Conservation (phyloP, 257 asterid species). For the Nicotiana tomentosiformis region DNA sequence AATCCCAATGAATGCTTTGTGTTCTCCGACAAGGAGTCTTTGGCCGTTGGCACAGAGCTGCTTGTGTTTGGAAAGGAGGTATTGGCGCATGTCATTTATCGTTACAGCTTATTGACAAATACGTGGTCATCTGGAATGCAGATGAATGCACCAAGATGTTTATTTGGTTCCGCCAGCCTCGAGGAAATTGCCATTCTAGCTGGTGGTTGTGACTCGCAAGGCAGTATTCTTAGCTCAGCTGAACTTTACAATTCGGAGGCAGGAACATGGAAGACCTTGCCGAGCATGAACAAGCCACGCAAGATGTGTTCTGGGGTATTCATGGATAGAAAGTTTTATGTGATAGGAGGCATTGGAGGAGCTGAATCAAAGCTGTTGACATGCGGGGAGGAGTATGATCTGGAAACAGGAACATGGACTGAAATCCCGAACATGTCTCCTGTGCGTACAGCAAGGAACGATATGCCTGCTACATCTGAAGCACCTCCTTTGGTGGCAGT, state of each 20-base stretch:
- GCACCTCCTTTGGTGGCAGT: conserved; percentile 92
- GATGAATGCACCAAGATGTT: conserved; percentile 78
- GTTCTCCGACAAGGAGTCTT: conserved; percentile 82
- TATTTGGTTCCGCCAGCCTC: conserved; percentile 81
- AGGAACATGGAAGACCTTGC: conserved; percentile 55
- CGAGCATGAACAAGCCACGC: conserved; percentile 63
- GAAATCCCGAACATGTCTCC: conserved; percentile 87
- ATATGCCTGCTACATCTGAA: conserved; percentile 56
- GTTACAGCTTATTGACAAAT: conserved; percentile 77
- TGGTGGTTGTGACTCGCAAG: conserved; percentile 72
- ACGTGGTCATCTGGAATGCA: conserved; percentile 78
- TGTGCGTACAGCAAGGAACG: conserved; percentile 49
- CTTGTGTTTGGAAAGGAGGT: conserved; percentile 82
- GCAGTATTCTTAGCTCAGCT: conserved; percentile 44
- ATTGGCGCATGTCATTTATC: conserved; percentile 61
- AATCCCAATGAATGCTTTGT: conserved; percentile 59
- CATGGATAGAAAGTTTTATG: conserved; percentile 69
- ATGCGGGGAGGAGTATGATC: conserved; percentile 44
- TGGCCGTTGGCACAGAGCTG: conserved; percentile 96
- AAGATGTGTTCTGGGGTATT: conserved; percentile 89
- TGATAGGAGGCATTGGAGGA: conserved; percentile 68
- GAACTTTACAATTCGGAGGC: conserved; percentile 54
- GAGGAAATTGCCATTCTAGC: conserved; percentile 85
- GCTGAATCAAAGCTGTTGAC: conserved; percentile 37
- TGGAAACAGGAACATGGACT: conserved; percentile 52